Conservation (phyloP, 352 stramenopile species). For the Phytophthora palmivora region DNA sequence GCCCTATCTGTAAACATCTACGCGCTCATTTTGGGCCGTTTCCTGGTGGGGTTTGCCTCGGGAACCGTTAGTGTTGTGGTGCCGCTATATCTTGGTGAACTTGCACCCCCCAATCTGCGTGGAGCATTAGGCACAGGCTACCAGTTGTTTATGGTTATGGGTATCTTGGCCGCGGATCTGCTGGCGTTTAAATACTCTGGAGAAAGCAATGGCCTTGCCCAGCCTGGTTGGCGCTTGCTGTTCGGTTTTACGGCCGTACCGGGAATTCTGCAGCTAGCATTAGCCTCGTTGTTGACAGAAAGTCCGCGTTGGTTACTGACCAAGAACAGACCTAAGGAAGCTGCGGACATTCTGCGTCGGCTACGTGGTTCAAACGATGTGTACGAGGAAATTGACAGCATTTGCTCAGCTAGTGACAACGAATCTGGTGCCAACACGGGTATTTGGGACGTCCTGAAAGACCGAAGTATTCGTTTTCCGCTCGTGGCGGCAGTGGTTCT, state of each 20-base stretch:
- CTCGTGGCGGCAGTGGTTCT: slow-evolving; percentile 67
- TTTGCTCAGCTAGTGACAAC: slow-evolving; percentile 82
- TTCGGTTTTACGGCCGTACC: slow-evolving; percentile 75
- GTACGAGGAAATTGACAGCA: slow-evolving; percentile 85
- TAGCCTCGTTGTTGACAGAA: slow-evolving; percentile 71
- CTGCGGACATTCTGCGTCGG: slow-evolving; percentile 68
- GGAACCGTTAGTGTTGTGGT: slow-evolving; percentile 79
- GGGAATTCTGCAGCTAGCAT: slow-evolving; percentile 64
- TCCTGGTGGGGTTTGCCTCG: slow-evolving; percentile 73
- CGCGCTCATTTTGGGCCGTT: slow-evolving; percentile 72
- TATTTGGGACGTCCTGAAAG: slow-evolving; percentile 69
- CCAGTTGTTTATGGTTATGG: slow-evolving; percentile 76
- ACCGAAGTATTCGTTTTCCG: slow-evolving; percentile 69
- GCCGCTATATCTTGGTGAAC: slow-evolving; percentile 72
- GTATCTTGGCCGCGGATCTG: slow-evolving; percentile 60
- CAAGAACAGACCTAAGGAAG: slow-evolving; percentile 78
- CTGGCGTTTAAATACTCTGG: slow-evolving; percentile 70
- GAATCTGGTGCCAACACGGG: slow-evolving; percentile 68
- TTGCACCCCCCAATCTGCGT: slow-evolving; percentile 76
- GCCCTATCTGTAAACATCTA: slow-evolving; percentile 72
- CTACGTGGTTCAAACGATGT: slow-evolving; percentile 78
- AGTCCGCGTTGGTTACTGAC: slow-evolving; percentile 76
- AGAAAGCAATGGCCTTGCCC: slow-evolving; percentile 56
- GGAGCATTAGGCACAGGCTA: slow-evolving; percentile 77
- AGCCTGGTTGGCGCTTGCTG: slow-evolving; percentile 73